Base-by-base conservation (phyloP, 2,329 filamentous ascomycete species). In the Arachnomyces sp. region DNA sequence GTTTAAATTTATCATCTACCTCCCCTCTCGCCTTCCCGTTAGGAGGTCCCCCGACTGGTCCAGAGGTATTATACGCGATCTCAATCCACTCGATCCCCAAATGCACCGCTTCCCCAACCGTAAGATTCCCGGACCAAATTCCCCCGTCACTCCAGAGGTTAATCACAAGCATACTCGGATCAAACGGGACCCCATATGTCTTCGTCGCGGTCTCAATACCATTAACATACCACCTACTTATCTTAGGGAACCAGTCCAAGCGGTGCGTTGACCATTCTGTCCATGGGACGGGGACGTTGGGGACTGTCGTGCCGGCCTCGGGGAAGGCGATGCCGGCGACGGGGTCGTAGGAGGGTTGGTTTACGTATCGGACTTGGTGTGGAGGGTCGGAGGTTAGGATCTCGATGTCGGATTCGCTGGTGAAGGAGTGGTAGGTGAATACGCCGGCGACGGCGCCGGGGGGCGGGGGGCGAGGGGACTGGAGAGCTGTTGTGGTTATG, bases 351-450 rank as follows among this genome's bases (percentile, higher is more conserved):
- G 65, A 63, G 2, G 65, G 64, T 42, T 67, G 65, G 39, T 66
- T 67, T 12, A 61, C 56, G 35, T 64, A 66, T 28, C 64, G 65
- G 3, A 72, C 61, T 3, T 58, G 61, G 40, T 60, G 55, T 1
- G 52, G 56, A 1, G 66, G 61, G 39, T 73, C 71, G 4, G 59
- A 53, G 1, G 71, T 74, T 8, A 74, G 54, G 43, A 75, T 71
- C 54, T 75, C 72, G 44, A 75, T 68, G 45, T 75, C 72, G 0
- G 66, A 68, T 49, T 75, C 72, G 47, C 68, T 68, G 20, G 47
- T 56, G 36, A 64, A 58, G 31, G 68, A 60, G 43, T 57, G 60
- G 44, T 70, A 74, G 9, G 68, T 72, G 57, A 74, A 68, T 49
- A 74, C 66, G 3, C 71, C 71, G 1, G 68, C 67, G 4, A 70